Base-by-base conservation (phyloP, 108 stramenopile species). In the Mayamaea pseudoterrestris region DNA sequence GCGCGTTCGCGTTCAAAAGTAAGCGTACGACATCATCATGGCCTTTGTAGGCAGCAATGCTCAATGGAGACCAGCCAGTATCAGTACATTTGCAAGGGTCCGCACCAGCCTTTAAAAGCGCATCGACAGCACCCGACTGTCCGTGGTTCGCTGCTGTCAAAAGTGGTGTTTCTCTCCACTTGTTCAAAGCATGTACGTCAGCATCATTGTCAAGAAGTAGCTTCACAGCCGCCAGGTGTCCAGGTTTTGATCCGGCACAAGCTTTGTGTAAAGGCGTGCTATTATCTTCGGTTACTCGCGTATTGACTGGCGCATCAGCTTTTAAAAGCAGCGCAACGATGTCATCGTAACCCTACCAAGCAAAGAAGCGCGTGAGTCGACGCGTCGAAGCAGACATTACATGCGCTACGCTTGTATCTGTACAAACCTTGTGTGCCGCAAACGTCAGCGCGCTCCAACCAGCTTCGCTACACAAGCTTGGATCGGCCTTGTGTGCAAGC, bases 41-140 rank as follows among this genome's bases (percentile, higher is more conserved):
- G 13, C 89, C 89, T 53, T 91, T 91, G 61, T 91, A 91, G 6
- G 89, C 83, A 14, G 89, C 89, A 52, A 91, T 91, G 41, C 80
- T 83, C 39, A 91, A 59, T n/a, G 89, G 89, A 36, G 78, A 80
- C 89, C 89, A 91, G 18, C 90, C 85, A 5, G 85, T 84, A 63
- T 92, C 90, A 3, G 85, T 92, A 44, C 83, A 84, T 45, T 79
- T 80, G 53, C 85, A 82, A 6, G 90, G 83, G 63, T 92, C 85
- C 2, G 85, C 90, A 34, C 83, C 85, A 35, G 71, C 63, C 25
- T 68, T 61, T 31, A 92, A 60, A 44, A 92, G 52, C 7, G 66
- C 74, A 20, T 82, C 78, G 2, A 92, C 90, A 18, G 83, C 73
- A 14, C 69, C 76, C 21, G 70, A 74, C 52, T 92, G 90, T 27